Percentiles rank a stretch among this genome's conserved stretches.
Evolutionary conservation across 306 rosid species (phyloP).

Genomic region (Inga leiocalycina): DNA sequence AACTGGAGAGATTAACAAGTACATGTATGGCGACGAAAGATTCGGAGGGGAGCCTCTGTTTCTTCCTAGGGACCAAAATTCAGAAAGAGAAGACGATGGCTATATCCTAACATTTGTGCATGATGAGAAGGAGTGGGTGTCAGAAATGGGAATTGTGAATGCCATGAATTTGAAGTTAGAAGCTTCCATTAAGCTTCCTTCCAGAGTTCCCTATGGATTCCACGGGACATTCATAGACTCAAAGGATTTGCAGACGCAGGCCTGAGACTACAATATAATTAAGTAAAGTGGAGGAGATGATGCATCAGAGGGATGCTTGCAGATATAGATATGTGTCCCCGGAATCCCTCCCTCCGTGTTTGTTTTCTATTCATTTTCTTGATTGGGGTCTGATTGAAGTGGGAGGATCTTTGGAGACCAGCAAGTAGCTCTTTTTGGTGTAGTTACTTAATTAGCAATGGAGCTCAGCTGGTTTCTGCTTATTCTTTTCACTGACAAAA

Average conservation of each 20-base stretch:
- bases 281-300: conserved; percentile 48
- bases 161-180: conserved; percentile 68
- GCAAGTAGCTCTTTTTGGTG: conserved; percentile 71
- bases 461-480: conserved; percentile 92
- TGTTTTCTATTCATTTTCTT: not conserved
- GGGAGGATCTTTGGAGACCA: conserved; percentile 58
- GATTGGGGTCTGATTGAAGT: conserved; percentile 28
- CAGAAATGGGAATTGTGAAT: conserved; percentile 71
- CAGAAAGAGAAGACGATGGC: conserved; percentile 73
- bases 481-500: conserved; percentile 50
- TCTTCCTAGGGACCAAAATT: conserved; percentile 50
- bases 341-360: conserved; percentile 49
- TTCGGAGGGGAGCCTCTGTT: conserved; percentile 95
- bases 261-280: conserved; percentile 10
- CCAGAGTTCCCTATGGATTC: conserved; percentile 93
- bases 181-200: conserved; percentile 75
- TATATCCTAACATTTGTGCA: conserved; percentile 82
- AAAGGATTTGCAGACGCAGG: conserved; percentile 63
- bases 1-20: conserved; percentile 58
- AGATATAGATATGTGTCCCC: conserved; percentile 62
- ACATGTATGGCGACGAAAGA: conserved; percentile 61
- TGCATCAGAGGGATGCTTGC: conserved; percentile 76
- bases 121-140: conserved; percentile 84
- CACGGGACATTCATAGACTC: conserved; percentile 88
- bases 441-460: conserved; percentile 41